These are phyloP conservation scores for Rhizopogon vesiculosus DNA, from an alignment of 768 basidiomycete species.

Conservation along the genomic window DNA sequence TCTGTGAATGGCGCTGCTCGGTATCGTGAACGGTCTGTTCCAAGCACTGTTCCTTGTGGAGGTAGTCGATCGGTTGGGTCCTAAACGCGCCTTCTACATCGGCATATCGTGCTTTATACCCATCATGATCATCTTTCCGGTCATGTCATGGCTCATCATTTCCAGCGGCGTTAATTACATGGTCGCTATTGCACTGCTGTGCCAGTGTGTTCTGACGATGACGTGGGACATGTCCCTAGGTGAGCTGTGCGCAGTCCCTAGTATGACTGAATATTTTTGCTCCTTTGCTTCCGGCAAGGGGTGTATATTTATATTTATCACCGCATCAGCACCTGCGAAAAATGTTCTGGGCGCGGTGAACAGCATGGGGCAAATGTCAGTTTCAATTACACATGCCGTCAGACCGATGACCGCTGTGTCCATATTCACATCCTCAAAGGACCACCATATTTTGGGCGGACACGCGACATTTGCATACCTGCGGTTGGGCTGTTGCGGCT, in stretches of 20 bases:
- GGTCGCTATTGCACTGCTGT: constrained; percentile 43
- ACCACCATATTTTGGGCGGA: constrained; percentile 40
- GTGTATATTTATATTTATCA: constrained; percentile 28
- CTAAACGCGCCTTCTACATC: constrained; percentile 17
- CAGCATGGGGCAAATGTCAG: constrained; percentile 51
- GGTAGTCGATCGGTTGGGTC: constrained; percentile 17
- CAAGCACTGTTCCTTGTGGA: constrained; percentile 21
- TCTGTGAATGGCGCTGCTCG: constrained; percentile 16
- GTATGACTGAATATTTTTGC: background rate
- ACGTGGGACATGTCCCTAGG: constrained; percentile 52
- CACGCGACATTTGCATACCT: constrained; percentile 36
- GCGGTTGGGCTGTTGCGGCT: constrained; percentile 20
- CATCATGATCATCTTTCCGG: constrained; percentile 18
- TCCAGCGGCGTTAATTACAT: constrained; percentile 19
- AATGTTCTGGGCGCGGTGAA: constrained; percentile 46
- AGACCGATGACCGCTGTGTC: constrained; percentile 53
- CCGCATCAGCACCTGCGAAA: constrained; percentile 22
- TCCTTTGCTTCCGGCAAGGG: constrained; percentile 8
- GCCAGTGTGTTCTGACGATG: constrained; percentile 45
- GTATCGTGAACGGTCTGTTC: constrained; percentile 17
- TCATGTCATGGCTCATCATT: constrained; percentile 13
- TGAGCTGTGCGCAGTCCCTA: constrained; percentile 21
- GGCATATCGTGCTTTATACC: constrained; percentile 14
- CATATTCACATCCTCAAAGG: constrained; percentile 48
- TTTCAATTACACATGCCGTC: constrained; percentile 43